Conservation (phyloP, 2,329 filamentous ascomycete species). For the Sporothrix mexicana region DNA sequence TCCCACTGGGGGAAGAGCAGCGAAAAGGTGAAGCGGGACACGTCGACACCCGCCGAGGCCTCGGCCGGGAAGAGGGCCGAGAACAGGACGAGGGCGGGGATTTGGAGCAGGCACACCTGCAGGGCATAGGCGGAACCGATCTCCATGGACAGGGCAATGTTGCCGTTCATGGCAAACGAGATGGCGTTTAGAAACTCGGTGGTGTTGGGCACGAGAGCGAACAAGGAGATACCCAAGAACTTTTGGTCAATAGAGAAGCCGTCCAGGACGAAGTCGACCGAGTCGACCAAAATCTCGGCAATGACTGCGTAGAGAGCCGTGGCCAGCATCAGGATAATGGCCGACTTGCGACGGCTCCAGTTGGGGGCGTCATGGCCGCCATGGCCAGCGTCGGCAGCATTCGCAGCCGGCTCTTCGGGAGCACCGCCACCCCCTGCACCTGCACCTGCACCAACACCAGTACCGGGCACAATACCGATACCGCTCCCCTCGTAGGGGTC, state of each 20-base stretch:
- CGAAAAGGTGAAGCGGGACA: conserved; percentile 71
- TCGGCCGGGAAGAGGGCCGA: conserved; percentile 69
- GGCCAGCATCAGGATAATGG: conserved; percentile 84
- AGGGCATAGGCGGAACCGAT: conserved; percentile 97
- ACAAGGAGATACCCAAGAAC: conserved; percentile 94
- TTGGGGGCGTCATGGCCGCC: conserved; percentile 98
- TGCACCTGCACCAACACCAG: conserved; percentile 32
- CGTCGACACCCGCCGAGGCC: conserved; percentile 48
- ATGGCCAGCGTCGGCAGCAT: conserved; percentile 47
- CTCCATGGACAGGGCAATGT: conserved; percentile 98
- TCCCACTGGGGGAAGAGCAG: conserved; percentile 99
- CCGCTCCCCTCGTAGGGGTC: conserved; percentile 23
- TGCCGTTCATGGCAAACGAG: conserved; percentile 99
- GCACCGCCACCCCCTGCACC: conserved; percentile 13
- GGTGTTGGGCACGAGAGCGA: conserved; percentile 95
- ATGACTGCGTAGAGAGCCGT: conserved; percentile 95
- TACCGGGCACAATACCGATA: too few species aligned
- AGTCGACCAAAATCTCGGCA: conserved; percentile 95
- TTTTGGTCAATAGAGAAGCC: conserved; percentile 94
- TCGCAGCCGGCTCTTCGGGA: not conserved
- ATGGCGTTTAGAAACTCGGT: conserved; percentile 99
- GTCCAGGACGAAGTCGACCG: conserved; percentile 92
- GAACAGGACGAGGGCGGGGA: conserved; percentile 90
- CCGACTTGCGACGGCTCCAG: conserved; percentile 91
- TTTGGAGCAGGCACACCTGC: conserved; percentile 93